These are phyloP conservation scores for Phytophthora cactorum DNA, from an alignment of 352 stramenopile species.

Conservation along the genomic window DNA sequence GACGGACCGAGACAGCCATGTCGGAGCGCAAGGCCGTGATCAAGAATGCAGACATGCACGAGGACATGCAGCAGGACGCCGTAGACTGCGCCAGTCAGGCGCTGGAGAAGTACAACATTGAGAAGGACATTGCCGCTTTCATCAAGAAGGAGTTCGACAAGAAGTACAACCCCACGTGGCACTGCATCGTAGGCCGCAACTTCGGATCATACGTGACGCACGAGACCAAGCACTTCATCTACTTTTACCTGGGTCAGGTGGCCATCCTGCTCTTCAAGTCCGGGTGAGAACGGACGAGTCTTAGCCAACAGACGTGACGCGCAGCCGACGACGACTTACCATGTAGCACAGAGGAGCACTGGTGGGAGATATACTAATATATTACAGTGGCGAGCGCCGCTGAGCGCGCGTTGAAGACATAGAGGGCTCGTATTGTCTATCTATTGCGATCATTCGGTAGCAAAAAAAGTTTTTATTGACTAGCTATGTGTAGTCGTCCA, in stretches of 20 bases:
- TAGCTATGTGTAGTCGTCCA: background rate
- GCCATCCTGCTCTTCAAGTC: constrained; percentile 96
- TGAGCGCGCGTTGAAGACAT: constrained; percentile 15
- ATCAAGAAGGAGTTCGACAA: constrained; percentile 96
- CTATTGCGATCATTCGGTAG: background rate
- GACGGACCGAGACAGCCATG: constrained; percentile 48
- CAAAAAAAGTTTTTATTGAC: constrained; percentile 4
- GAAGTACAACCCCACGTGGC: constrained; percentile 94
- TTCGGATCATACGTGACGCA: constrained; percentile 95
- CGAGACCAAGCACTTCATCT: constrained; percentile 95
- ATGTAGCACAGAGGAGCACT: constrained; percentile 12
- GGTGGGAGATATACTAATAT: constrained; percentile 38
- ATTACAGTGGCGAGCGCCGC: constrained; percentile 24
- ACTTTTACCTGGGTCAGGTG: constrained; percentile 96
- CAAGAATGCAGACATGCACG: constrained; percentile 99
- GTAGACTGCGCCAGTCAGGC: constrained; percentile 98
- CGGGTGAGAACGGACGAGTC: constrained; percentile 38
- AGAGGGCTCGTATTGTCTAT: background rate
- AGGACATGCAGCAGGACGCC: constrained; percentile 99
- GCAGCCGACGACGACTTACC: constrained; percentile 16
- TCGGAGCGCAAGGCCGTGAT: constrained; percentile 98
- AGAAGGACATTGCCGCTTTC: constrained; percentile 95
- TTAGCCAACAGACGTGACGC: constrained; percentile 2
- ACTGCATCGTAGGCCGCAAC: constrained; percentile 95
- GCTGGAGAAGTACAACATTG: constrained; percentile 99